phyloP scores from a whole-genome alignment of 2,329 filamentous ascomycete species.

The Alternaria hordeiaustralica region DNA sequence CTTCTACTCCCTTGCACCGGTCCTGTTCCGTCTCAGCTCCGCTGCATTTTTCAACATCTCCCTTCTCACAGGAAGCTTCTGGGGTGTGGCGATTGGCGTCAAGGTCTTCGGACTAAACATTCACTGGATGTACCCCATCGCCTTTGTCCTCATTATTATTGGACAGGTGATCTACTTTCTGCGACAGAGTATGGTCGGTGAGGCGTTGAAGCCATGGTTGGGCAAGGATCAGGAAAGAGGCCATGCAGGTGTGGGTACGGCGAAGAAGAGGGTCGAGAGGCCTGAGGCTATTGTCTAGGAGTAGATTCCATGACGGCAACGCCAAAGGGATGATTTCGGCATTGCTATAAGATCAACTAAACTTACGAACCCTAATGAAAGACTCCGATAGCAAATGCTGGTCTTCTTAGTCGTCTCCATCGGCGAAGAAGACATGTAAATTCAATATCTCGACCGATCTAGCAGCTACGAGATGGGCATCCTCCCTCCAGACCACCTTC shows the following conservation, averaged over 20 bases:
- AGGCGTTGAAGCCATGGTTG: conserved; percentile 94
- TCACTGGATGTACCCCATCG: conserved; percentile 93
- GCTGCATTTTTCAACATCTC: conserved; percentile 98
- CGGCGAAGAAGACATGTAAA: not conserved
- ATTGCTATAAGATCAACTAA: not conserved
- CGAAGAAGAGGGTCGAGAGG: conserved; percentile 38
- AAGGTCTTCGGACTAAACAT: conserved; percentile 80
- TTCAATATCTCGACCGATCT: not conserved
- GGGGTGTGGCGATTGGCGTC: conserved; percentile 92
- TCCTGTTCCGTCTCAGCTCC: conserved; percentile 86
- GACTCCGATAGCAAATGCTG: not conserved
- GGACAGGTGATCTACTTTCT: conserved; percentile 89
- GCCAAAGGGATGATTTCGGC: not conserved
- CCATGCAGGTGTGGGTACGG: conserved; percentile 37
- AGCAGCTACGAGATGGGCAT: not conserved
- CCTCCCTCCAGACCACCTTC: not conserved
- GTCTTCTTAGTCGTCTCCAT: not conserved
- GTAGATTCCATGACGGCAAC: not conserved
- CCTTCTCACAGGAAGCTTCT: conserved; percentile 92
- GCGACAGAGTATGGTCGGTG: conserved; percentile 79
- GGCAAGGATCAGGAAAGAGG: conserved; percentile 78
- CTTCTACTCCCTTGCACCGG: conserved; percentile 87
- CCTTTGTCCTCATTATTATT: conserved; percentile 89
- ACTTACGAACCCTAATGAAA: not conserved
- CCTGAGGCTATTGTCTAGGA: conserved; percentile 37